Percentiles rank a stretch among this genome's conserved stretches.
Conservation (phyloP, 805 yeast species). For the Yamadazyma sp. region DNA sequence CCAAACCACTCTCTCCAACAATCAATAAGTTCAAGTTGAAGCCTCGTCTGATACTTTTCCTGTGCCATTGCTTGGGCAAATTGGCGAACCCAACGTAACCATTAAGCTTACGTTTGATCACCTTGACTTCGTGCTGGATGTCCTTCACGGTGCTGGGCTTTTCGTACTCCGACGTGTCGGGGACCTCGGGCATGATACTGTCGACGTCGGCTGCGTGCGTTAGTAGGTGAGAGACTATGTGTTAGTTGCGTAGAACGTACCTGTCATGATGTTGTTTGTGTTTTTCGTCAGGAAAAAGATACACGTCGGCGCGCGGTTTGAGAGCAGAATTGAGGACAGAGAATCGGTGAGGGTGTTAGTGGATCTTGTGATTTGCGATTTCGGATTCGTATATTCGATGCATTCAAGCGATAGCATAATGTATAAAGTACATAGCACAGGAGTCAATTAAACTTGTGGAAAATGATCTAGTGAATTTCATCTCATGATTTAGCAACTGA, state of each 20-base stretch:
- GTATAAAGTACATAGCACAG: too few relatives aligned
- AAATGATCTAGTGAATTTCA: too few relatives aligned
- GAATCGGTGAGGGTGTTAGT: too few relatives aligned
- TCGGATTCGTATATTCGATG: too few relatives aligned
- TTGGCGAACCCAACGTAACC: slow-evolving; percentile 97
- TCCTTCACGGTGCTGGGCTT: slow-evolving; percentile 10
- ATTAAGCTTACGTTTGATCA: slow-evolving; percentile 79
- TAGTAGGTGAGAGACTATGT: background rate
- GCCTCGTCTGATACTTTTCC: slow-evolving; percentile 87
- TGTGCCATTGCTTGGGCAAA: slow-evolving; percentile 98
- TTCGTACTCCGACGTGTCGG: slow-evolving; percentile 17
- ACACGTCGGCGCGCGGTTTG: too few relatives aligned
- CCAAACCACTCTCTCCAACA: slow-evolving; percentile 90
- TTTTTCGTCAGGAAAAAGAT: slow-evolving; percentile 14
- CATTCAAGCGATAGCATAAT: too few relatives aligned
- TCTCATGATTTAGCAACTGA: too few relatives aligned
- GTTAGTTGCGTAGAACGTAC: slow-evolving; percentile 10
- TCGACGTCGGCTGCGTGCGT: slow-evolving; percentile 17
- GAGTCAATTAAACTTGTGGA: too few relatives aligned
- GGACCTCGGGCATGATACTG: slow-evolving; percentile 18
- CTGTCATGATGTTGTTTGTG: slow-evolving; percentile 16
- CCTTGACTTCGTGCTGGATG: slow-evolving; percentile 45
- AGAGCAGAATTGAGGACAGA: too few relatives aligned
- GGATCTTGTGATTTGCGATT: too few relatives aligned
- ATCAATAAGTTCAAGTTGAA: slow-evolving; percentile 86